Percentiles rank a stretch among this genome's conserved stretches.
phyloP scores from a whole-genome alignment of 1,284 basidiomycete genomes.

The Taiwanofungus camphoratus region DNA sequence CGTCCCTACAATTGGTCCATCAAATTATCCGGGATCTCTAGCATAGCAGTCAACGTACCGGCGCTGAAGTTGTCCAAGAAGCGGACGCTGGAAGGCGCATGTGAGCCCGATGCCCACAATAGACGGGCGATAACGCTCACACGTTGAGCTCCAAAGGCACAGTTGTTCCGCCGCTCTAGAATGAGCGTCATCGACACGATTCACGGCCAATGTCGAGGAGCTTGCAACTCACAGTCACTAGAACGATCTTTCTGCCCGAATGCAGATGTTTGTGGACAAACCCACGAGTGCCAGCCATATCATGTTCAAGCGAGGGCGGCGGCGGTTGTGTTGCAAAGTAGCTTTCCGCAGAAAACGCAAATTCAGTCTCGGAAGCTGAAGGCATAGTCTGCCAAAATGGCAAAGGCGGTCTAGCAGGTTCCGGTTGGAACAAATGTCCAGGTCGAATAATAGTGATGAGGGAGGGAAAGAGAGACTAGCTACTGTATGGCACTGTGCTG shows the following conservation, averaged over 20 bases:
- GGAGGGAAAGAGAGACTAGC: no score
- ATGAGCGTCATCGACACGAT: conserved; percentile 8
- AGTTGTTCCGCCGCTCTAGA: conserved; percentile 90
- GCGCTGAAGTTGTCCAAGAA: conserved; percentile 99
- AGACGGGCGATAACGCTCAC: conserved; percentile 49
- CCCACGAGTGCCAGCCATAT: conserved; percentile 53
- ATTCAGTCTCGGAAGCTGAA: conserved; percentile 10
- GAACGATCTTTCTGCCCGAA: conserved; percentile 73
- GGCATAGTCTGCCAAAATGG: no score
- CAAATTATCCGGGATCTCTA: no score
- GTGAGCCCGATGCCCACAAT: conserved; percentile 16
- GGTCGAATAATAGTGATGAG: no score
- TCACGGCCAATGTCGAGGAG: conserved; percentile 5
- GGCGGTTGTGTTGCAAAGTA: conserved; percentile 85
- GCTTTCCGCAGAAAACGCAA: conserved; percentile 71
- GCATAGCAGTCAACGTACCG: conserved; percentile 45
- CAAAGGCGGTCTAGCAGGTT: no score
- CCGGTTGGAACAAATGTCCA: no score
- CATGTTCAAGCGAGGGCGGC: conserved; percentile 63
- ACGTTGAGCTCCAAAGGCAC: conserved; percentile 95
- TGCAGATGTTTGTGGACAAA: conserved; percentile 72
- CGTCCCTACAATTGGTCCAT: conserved; percentile 71
- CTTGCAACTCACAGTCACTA: conserved; percentile 87
- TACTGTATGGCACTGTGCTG: no score
- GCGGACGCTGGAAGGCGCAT: conserved; percentile 66